These are phyloP conservation scores for Chlamydomonas sp. DNA, from an alignment of 139 green algal genomes.

Conservation along the genomic window DNA sequence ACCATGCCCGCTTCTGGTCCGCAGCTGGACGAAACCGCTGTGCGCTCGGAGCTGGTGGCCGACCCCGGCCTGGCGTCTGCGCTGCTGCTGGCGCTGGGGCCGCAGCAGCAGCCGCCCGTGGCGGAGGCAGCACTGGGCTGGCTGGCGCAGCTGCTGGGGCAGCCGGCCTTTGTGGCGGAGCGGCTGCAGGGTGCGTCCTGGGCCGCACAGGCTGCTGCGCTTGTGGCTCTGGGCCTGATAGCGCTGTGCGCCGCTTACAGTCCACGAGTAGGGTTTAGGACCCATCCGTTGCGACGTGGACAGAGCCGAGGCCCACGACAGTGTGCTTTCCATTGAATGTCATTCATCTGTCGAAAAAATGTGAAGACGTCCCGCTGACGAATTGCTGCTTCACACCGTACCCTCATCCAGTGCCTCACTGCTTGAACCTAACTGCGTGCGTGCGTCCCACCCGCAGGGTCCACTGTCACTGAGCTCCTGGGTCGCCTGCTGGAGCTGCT, in stretches of 20 bases:
- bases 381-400: too few species aligned
- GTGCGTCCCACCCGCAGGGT: neutral
- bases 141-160: conserved; percentile 34
- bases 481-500: conserved; percentile 20
- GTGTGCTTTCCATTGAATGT: too few species aligned
- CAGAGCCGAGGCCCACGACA: too few species aligned
- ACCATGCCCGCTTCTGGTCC: neutral
- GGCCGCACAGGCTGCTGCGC: too few species aligned
- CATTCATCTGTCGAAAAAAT: too few species aligned
- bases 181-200: conserved; percentile 9
- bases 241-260: too few species aligned
- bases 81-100: conserved; percentile 18
- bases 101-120: conserved; percentile 17
- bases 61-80: conserved; percentile 21
- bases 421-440: neutral
- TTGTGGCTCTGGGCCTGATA: too few species aligned
- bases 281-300: too few species aligned
- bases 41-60: conserved; percentile 19
- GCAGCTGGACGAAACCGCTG: conserved; percentile 18
- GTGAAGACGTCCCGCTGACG: too few species aligned
- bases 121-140: conserved; percentile 22
- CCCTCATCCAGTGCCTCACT: too few species aligned
- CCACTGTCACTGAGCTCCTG: conserved; percentile 22
- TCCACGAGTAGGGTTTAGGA: too few species aligned
- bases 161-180: conserved; percentile 18